Evolutionary conservation across 2,329 filamentous ascomycete genomes (phyloP), one percentile per base, ranked within the genome.

Genomic region (Aspergillus luchuensis): DNA sequence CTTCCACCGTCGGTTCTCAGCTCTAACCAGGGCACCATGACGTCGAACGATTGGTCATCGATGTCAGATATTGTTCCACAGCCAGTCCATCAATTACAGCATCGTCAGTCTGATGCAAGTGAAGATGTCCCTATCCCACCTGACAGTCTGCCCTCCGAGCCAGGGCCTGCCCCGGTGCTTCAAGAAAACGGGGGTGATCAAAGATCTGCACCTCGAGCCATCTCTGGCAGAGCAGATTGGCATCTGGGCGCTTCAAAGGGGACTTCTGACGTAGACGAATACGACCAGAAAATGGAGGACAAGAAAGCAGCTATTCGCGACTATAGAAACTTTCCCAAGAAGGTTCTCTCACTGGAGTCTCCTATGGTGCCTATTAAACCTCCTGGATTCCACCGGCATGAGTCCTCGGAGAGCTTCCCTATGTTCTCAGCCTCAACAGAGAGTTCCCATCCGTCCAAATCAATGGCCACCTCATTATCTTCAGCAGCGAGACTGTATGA

Each of bases 341-440:
- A 79, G 47, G 74, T 82, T 13, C 71, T 86, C 49, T 80, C 76
- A 23, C 75, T 84, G 50, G 82, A 84, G 51, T 74, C 79, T 8
- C 67, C 74, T 21, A 65, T 72, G 19, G 70, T 71, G 19, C 59
- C 66, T 13, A 70, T 60, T 41, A 70, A 70, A 50, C 70, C 68
- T 65, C 71, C 74, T 61, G 68, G 68, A 65, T 76, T 76, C 67
- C 81, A 63, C 69, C 80, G 84, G 38, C 84, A 85, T 66, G 81
- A 86, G 65, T 88, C 85, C 23, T 80, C 82, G 6, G 86, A 88
- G 63, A 88, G 85, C 70, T 87, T 88, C 65, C 78, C 81, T 21
- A 87, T 88, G 82, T 87, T 88, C 63, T 87, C 85, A 41, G 83
- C 84, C n/a, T 86, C 85, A 8, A 83, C 84, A 1, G 84, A 84